Evolutionary conservation across 306 rosid species (phyloP).

Genomic region (Gleditsia sinensis): DNA sequence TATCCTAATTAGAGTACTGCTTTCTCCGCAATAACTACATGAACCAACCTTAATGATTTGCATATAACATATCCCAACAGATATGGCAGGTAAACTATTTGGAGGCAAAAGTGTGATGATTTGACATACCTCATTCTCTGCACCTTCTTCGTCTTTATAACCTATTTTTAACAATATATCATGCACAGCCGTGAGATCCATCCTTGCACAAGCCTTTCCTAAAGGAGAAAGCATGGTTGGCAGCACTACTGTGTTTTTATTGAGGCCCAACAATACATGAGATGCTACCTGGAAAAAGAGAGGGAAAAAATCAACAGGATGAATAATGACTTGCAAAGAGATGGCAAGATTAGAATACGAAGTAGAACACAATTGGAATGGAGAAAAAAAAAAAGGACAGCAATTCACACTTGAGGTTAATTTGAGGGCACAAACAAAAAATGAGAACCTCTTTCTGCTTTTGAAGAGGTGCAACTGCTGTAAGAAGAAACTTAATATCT

Average conservation of each 20-base stretch:
- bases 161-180: slow-evolving; percentile 87
- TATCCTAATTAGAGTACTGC: not conserved
- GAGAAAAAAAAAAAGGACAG: slow-evolving; percentile 5
- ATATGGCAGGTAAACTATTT: not conserved
- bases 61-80: not conserved
- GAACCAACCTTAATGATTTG: slow-evolving; percentile 11
- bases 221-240: slow-evolving; percentile 92
- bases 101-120: slow-evolving; percentile 10
- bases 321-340: not conserved
- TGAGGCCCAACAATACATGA: slow-evolving; percentile 71
- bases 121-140: slow-evolving; percentile 79
- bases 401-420: not conserved
- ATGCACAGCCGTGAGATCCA: slow-evolving; percentile 87
- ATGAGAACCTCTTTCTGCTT: slow-evolving; percentile 77
- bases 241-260: slow-evolving; percentile 58
- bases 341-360: not conserved
- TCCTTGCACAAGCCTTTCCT: slow-evolving; percentile 88
- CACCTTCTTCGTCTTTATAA: slow-evolving; percentile 94
- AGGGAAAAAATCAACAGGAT: not conserved
- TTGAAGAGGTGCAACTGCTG: slow-evolving; percentile 77
- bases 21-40: not conserved
- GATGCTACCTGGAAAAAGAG: slow-evolving; percentile 66
- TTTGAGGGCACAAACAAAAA: slow-evolving; percentile 2
- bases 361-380: not conserved
- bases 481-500: slow-evolving; percentile 73